phyloP scores from a whole-genome alignment of 2,329 filamentous ascomycete genomes.

The Esteya vermicola region DNA sequence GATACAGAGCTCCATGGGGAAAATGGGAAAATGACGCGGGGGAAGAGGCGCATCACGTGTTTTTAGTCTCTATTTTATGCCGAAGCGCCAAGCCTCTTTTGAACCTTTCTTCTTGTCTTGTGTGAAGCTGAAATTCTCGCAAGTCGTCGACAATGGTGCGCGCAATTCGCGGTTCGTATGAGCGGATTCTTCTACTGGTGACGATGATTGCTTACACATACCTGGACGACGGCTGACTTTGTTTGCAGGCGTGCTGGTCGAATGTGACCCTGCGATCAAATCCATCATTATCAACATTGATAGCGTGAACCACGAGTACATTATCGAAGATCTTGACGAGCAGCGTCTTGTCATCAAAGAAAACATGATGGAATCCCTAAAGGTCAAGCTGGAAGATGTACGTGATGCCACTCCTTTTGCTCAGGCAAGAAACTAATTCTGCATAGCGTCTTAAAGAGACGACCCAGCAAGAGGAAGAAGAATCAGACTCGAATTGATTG shows the following conservation, averaged over 20 bases:
- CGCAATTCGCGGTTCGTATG: background rate
- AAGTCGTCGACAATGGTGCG: no score
- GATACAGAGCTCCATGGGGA: no score
- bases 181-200: no score
- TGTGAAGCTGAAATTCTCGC: no score
- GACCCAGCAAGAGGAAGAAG: conserved; percentile 17
- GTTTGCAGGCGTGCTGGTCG: conserved; percentile 51
- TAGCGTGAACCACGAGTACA: conserved; percentile 53
- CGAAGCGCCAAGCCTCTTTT: no score
- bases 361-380: conserved; percentile 54
- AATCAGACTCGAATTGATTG: conserved; percentile 11
- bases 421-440: no score
- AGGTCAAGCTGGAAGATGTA: conserved; percentile 55
- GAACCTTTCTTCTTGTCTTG: no score
- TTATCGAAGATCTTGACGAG: conserved; percentile 70
- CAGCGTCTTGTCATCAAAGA: conserved; percentile 62
- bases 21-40: no score
- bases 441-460: conserved; percentile 17
- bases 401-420: conserved; percentile 12
- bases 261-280: conserved; percentile 79
- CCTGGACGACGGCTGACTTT: no score
- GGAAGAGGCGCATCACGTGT: no score
- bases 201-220: background rate
- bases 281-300: conserved; percentile 72
- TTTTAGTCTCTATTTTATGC: no score